Conservation (phyloP, 2,329 filamentous ascomycete genomes). For the Fusarium sp. region DNA sequence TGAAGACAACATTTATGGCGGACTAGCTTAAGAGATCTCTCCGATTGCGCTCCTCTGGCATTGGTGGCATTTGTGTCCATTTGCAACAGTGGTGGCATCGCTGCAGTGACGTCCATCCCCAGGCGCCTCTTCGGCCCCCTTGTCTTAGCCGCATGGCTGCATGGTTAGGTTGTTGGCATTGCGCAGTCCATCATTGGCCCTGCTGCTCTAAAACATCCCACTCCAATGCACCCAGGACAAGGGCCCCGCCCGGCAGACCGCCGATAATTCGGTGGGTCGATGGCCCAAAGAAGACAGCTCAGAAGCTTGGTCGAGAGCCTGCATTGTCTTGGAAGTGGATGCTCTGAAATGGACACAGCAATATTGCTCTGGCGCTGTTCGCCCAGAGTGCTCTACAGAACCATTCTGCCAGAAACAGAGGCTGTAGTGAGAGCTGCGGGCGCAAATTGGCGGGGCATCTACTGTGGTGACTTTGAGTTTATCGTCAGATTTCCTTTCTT, state of each 20-base stretch:
- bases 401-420: slow-evolving; percentile 6
- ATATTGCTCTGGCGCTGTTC: slow-evolving; percentile 1
- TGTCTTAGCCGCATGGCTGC: slow-evolving; percentile 46
- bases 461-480: slow-evolving; percentile 29
- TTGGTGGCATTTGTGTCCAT: slow-evolving; percentile 39
- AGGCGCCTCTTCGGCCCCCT: slow-evolving; percentile 33
- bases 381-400: not conserved
- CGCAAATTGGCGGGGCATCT: slow-evolving; percentile 32
- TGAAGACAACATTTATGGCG: slow-evolving; percentile 9
- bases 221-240: slow-evolving; percentile 26
- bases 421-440: slow-evolving; percentile 26
- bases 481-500: slow-evolving; percentile 39
- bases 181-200: slow-evolving; percentile 41
- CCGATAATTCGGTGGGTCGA: slow-evolving; percentile 35
- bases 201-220: slow-evolving; percentile 36
- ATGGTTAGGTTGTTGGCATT: slow-evolving; percentile 40
- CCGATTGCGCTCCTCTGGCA: slow-evolving; percentile 23
- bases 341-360: slow-evolving; percentile 16
- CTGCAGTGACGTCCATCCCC: slow-evolving; percentile 44
- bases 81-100: slow-evolving; percentile 29
- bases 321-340: slow-evolving; percentile 25
- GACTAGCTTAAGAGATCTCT: slow-evolving; percentile 26
- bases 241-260: slow-evolving; percentile 35
- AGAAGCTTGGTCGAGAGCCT: slow-evolving; percentile 41
- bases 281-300: slow-evolving; percentile 35